Conservation (phyloP, 345 rosid species). For the Diplotaxis tenuifolia region DNA sequence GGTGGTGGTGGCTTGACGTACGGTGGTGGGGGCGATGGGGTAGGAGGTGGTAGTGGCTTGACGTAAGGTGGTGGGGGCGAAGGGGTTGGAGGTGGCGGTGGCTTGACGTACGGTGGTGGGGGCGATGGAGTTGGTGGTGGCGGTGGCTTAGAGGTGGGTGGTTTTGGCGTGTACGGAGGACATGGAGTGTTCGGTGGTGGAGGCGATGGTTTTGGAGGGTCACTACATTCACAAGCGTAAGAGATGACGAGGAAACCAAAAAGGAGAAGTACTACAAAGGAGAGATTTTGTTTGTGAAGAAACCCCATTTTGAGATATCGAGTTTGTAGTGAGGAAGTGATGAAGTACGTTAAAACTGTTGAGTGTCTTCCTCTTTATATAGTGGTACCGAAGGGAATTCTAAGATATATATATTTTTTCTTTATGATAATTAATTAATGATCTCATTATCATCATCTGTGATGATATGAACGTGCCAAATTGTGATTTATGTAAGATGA, state of each 20-base stretch:
- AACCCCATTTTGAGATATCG: conserved; percentile 23
- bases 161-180: conserved; percentile 37
- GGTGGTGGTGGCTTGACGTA: neutral
- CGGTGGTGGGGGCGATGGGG: conserved; percentile 32
- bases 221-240: conserved; percentile 34
- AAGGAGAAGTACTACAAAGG: conserved; percentile 19
- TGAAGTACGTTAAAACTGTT: conserved; percentile 18
- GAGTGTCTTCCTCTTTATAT: conserved; percentile 15
- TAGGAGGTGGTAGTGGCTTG: neutral
- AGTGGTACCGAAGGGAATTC: neutral
- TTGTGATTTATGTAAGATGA: conserved; percentile 5
- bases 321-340: conserved; percentile 6
- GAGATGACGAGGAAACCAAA: conserved; percentile 8
- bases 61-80: conserved; percentile 28
- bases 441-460: conserved; percentile 16
- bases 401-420: neutral
- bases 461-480: conserved; percentile 29
- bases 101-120: conserved; percentile 37
- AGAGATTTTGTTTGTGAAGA: conserved; percentile 23
- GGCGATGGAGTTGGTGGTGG: conserved; percentile 24
- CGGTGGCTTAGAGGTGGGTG: conserved; percentile 32
- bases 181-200: too few species aligned
- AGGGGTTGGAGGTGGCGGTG: conserved; percentile 33
- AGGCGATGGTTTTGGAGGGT: conserved; percentile 37
- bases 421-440: neutral